Percentiles rank a stretch among this genome's conserved stretches.
Evolutionary conservation across 352 stramenopile genomes (phyloP).

Genomic region (Globisporangium alternatum): DNA sequence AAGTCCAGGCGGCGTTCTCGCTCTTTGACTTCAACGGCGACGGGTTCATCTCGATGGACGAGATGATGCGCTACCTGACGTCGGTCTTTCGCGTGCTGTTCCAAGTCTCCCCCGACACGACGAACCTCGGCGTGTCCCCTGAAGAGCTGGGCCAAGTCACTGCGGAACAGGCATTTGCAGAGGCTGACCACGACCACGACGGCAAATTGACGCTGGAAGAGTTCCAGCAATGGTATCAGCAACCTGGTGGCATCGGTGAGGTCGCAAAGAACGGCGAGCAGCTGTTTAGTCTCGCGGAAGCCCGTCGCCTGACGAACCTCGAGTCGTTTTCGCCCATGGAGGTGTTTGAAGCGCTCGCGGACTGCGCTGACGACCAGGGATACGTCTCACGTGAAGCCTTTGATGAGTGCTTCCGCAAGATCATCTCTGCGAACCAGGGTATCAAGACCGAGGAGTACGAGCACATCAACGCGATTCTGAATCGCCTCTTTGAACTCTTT

Average conservation of each 20-base stretch:
- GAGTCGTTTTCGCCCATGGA: conserved; percentile 71
- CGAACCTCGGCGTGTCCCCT: conserved; percentile 55
- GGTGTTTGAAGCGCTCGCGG: conserved; percentile 72
- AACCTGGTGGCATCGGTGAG: conserved; percentile 65
- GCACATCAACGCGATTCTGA: conserved; percentile 68
- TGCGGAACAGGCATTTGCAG: conserved; percentile 70
- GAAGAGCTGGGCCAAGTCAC: conserved; percentile 82
- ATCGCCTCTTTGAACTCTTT: conserved; percentile 80
- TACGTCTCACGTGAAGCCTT: conserved; percentile 73
- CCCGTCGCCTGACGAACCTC: conserved; percentile 71
- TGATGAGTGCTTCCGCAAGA: conserved; percentile 73
- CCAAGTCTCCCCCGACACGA: conserved; percentile 65
- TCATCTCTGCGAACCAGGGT: conserved; percentile 53
- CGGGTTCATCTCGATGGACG: conserved; percentile 81
- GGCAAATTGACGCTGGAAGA: conserved; percentile 78
- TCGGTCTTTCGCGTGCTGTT: conserved; percentile 87
- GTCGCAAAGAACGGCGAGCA: conserved; percentile 78
- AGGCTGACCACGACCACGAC: conserved; percentile 68
- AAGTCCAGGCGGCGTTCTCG: conserved; percentile 79
- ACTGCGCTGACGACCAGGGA: conserved; percentile 65
- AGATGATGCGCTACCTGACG: conserved; percentile 88
- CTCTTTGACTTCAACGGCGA: conserved; percentile 90
- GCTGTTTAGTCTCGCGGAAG: conserved; percentile 71
- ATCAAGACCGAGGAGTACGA: conserved; percentile 54
- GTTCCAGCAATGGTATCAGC: conserved; percentile 86